A percentile compares a stretch with the other conserved stretches of the same genome.
phyloP scores from a whole-genome alignment of 192 early-diverging fungal genomes.

The Rhizoclosmatium sp. region DNA sequence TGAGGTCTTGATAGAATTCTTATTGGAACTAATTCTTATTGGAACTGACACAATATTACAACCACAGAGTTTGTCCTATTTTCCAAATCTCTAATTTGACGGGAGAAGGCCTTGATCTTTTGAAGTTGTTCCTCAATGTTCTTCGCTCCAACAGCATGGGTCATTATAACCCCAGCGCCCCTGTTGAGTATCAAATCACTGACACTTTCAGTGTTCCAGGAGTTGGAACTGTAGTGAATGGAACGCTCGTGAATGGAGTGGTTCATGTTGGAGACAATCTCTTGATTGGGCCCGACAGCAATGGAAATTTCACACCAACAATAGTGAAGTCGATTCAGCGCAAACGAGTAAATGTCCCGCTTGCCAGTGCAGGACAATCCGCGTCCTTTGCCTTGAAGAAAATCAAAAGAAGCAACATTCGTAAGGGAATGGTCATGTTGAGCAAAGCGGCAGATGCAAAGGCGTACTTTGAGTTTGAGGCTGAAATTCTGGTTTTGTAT shows the following conservation, averaged over 20 bases:
- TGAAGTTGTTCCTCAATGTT: slow-evolving; percentile 87
- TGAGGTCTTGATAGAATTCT: slow-evolving; percentile 6
- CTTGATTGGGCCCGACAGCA: slow-evolving; percentile 84
- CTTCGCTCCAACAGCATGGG: slow-evolving; percentile 67
- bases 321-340: slow-evolving; percentile 88
- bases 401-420: slow-evolving; percentile 75
- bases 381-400: slow-evolving; percentile 88
- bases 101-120: slow-evolving; percentile 75
- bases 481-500: slow-evolving; percentile 90
- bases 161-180: slow-evolving; percentile 65
- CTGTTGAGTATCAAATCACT: slow-evolving; percentile 84
- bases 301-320: slow-evolving; percentile 80
- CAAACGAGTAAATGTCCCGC: slow-evolving; percentile 80
- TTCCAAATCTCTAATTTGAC: slow-evolving; percentile 94
- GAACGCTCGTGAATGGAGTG: slow-evolving; percentile 74
- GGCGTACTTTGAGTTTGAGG: slow-evolving; percentile 80
- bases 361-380: slow-evolving; percentile 83
- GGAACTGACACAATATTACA: background rate
- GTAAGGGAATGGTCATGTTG: slow-evolving; percentile 88
- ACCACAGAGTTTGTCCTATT: slow-evolving; percentile 83
- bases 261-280: slow-evolving; percentile 84
- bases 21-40: background rate
- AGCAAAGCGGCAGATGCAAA: slow-evolving; percentile 55
- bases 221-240: slow-evolving; percentile 87
- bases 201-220: slow-evolving; percentile 92